phyloP scores from a whole-genome alignment of 441 rosid genomes.

The Macaranga tanarius region DNA sequence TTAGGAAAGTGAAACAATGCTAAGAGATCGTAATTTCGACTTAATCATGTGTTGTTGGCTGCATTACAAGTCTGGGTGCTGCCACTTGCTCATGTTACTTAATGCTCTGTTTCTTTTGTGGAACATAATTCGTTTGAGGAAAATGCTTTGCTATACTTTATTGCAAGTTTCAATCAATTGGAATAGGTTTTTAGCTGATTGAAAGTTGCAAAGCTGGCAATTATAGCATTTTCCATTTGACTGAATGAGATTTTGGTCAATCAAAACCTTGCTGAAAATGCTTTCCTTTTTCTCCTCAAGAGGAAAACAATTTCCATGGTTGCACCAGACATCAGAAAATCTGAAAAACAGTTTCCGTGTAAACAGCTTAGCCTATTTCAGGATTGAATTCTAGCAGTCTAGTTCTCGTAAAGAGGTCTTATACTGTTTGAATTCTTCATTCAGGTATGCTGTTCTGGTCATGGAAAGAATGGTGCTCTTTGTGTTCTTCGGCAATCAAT shows the following conservation, averaged over 20 bases:
- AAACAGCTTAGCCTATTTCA: neutral
- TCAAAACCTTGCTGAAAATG: too few species aligned
- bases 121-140: too few species aligned
- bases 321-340: too few species aligned
- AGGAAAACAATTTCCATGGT: neutral
- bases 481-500: slow-evolving; percentile 93
- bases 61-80: neutral
- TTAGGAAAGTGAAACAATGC: neutral
- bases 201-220: too few species aligned
- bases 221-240: too few species aligned
- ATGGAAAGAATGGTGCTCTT: slow-evolving; percentile 93
- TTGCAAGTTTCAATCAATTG: too few species aligned
- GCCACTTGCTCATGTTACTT: neutral
- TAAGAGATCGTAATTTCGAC: neutral
- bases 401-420: slow-evolving; percentile 5
- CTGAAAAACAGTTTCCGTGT: too few species aligned
- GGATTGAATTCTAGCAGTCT: neutral
- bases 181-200: too few species aligned
- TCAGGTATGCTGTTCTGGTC: slow-evolving; percentile 99
- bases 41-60: neutral
- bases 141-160: too few species aligned
- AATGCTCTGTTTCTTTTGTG: too few species aligned
- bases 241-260: too few species aligned
- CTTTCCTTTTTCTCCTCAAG: neutral
- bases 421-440: slow-evolving; percentile 22